phyloP scores from a whole-genome alignment of 2,329 filamentous ascomycete genomes.

The Epichloe coenophiala region DNA sequence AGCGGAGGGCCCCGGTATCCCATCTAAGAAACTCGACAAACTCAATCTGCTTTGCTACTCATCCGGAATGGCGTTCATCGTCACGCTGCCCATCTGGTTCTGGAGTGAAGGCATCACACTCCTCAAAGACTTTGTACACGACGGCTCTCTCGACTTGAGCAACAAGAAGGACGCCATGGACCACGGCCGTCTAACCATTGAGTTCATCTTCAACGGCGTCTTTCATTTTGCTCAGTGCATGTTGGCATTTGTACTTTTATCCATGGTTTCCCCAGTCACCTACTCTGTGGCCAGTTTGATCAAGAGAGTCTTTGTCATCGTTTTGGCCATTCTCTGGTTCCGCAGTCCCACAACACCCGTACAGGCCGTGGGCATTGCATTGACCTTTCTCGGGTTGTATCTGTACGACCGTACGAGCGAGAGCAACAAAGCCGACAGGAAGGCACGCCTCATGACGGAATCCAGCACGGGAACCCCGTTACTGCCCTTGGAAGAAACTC shows the following conservation, averaged over 20 bases:
- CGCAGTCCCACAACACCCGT: slow-evolving; percentile 72
- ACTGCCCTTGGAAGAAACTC: slow-evolving; percentile 48
- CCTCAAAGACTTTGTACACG: slow-evolving; percentile 62
- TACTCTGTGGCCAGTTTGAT: slow-evolving; percentile 94
- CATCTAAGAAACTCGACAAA: slow-evolving; percentile 79
- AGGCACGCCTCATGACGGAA: slow-evolving; percentile 51
- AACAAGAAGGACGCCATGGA: slow-evolving; percentile 54
- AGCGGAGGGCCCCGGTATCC: slow-evolving; percentile 49
- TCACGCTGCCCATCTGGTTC: slow-evolving; percentile 86
- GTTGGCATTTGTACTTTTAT: slow-evolving; percentile 81
- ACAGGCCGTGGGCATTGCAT: slow-evolving; percentile 70
- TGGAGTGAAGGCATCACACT: slow-evolving; percentile 76
- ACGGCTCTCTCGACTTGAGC: slow-evolving; percentile 58
- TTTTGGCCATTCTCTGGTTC: slow-evolving; percentile 93
- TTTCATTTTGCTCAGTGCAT: slow-evolving; percentile 97
- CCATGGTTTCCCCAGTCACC: slow-evolving; percentile 88
- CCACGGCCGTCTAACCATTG: slow-evolving; percentile 59
- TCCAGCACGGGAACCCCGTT: slow-evolving; percentile 31
- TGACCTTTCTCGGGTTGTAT: slow-evolving; percentile 88
- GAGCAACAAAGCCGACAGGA: slow-evolving; percentile 74
- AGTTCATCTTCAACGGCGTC: slow-evolving; percentile 92
- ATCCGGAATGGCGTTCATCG: slow-evolving; percentile 79
- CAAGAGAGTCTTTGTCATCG: slow-evolving; percentile 94
- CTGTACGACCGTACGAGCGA: slow-evolving; percentile 89
- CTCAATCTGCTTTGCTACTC: slow-evolving; percentile 94